These are phyloP conservation scores for Hamigera avellanea DNA, from an alignment of 495 filamentous ascomycete genomes.

Conservation along the genomic window DNA sequence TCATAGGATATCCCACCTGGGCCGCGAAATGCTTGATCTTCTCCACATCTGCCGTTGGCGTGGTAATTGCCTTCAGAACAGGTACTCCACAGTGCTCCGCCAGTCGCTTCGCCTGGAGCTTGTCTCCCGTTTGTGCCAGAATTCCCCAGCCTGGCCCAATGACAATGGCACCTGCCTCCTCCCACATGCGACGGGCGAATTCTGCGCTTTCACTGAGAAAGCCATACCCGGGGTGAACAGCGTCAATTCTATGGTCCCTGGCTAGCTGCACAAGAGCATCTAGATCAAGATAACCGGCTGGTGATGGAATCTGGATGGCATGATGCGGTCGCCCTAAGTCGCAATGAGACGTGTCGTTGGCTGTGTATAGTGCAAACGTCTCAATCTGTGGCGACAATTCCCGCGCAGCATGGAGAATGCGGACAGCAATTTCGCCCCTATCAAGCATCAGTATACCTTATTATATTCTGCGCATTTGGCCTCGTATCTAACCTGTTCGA, in stretches of 20 bases:
- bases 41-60: conserved; percentile 25
- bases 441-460: conserved; percentile 5
- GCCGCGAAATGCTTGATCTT: conserved; percentile 32
- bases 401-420: conserved; percentile 43
- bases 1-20: conserved; percentile 40
- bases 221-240: conserved; percentile 52
- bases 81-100: conserved; percentile 43
- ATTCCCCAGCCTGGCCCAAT: conserved; percentile 44
- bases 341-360: conserved; percentile 41
- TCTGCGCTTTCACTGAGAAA: conserved; percentile 49
- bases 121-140: conserved; percentile 42
- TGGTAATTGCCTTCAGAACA: conserved; percentile 36
- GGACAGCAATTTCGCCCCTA: conserved; percentile 51
- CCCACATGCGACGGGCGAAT: conserved; percentile 39
- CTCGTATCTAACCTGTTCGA: conserved; percentile 38
- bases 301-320: conserved; percentile 34
- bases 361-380: conserved; percentile 41
- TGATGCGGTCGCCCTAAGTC: conserved; percentile 33
- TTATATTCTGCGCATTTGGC: background rate
- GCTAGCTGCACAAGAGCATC: conserved; percentile 30
- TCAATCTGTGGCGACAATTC: conserved; percentile 37
- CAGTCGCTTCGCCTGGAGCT: conserved; percentile 42
- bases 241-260: conserved; percentile 39
- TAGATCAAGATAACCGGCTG: conserved; percentile 41
- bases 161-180: conserved; percentile 35